Evolutionary conservation across 2,329 filamentous ascomycete species (phyloP).

Genomic region (Colletotrichum theobromicola): DNA sequence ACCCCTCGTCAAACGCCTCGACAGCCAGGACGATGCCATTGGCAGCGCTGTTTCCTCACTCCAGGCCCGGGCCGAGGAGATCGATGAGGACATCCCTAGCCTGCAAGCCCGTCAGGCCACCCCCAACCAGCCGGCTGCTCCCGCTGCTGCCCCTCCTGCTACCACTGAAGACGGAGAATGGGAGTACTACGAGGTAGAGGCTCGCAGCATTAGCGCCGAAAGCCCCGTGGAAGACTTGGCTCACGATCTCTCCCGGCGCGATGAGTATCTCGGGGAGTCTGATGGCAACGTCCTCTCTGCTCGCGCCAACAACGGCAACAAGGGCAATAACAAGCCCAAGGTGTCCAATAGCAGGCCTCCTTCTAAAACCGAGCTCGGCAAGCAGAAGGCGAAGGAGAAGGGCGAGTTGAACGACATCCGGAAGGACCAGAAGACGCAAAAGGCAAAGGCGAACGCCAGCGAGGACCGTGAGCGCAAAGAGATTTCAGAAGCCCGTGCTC

Average conservation of each 20-base stretch:
- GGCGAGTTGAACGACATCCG: not conserved
- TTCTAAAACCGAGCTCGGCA: not conserved
- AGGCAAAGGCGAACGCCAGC: rapidly evolving
- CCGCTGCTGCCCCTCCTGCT: not conserved
- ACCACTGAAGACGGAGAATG: not conserved
- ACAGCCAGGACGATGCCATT: not conserved
- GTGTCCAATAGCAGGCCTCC: not conserved
- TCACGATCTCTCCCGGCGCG: not conserved
- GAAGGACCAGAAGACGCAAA: not conserved
- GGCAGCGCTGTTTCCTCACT: not conserved
- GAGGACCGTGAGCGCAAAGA: not conserved
- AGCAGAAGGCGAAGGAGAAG: not conserved
- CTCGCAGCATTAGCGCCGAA: not conserved
- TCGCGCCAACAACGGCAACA: not conserved
- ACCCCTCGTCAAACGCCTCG: not conserved
- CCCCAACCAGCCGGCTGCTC: not conserved
- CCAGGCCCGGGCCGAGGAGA: not conserved
- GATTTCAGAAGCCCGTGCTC: not conserved
- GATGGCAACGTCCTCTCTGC: not conserved
- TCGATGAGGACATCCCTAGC: not conserved
- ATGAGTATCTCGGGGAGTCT: not conserved
- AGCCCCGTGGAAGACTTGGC: not conserved
- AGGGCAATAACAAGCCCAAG: not conserved
- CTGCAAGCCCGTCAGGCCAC: not conserved
- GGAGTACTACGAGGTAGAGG: not conserved